Conservation (phyloP, 495 filamentous ascomycete genomes). For the Penicillium nucicola region DNA sequence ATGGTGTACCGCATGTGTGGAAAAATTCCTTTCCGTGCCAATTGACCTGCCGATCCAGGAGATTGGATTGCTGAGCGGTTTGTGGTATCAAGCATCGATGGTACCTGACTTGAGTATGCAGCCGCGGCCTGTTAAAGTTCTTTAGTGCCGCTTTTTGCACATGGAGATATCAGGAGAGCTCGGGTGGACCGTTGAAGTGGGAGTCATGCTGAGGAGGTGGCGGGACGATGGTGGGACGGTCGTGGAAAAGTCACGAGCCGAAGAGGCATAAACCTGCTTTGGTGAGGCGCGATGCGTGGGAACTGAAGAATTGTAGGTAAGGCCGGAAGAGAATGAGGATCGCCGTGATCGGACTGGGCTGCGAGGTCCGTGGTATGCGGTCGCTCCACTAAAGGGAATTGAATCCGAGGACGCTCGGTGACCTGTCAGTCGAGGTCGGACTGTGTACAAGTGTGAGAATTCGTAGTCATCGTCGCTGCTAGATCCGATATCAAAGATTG, state of each 20-base stretch:
- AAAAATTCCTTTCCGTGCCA: not conserved
- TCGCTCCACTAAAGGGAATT: conserved; percentile 5
- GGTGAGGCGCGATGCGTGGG: conserved; percentile 11
- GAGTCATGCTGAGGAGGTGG: conserved; percentile 31
- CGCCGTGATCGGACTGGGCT: conserved; percentile 20
- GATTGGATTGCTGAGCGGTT: too few relatives aligned
- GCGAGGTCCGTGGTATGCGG: conserved; percentile 1
- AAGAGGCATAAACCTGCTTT: conserved; percentile 13
- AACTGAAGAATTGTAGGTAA: conserved; percentile 3
- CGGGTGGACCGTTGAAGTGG: conserved; percentile 16
- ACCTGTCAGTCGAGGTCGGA: not conserved
- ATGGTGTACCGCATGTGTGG: too few relatives aligned
- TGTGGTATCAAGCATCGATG: too few relatives aligned
- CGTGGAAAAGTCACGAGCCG: conserved; percentile 20
- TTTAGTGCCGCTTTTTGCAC: conserved; percentile 16
- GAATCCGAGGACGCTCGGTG: conserved; percentile 18
- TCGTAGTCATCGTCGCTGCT: conserved; percentile 24
- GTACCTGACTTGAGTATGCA: not conserved
- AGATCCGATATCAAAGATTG: conserved; percentile 15
- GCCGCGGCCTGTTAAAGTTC: not conserved
- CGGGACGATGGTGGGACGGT: conserved; percentile 29
- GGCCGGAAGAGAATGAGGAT: conserved; percentile 19
- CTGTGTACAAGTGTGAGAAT: not conserved
- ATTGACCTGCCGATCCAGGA: too few relatives aligned
- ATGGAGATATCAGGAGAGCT: conserved; percentile 16